Base-by-base conservation (phyloP, 352 stramenopile genomes). In the Globisporangium barbulae region DNA sequence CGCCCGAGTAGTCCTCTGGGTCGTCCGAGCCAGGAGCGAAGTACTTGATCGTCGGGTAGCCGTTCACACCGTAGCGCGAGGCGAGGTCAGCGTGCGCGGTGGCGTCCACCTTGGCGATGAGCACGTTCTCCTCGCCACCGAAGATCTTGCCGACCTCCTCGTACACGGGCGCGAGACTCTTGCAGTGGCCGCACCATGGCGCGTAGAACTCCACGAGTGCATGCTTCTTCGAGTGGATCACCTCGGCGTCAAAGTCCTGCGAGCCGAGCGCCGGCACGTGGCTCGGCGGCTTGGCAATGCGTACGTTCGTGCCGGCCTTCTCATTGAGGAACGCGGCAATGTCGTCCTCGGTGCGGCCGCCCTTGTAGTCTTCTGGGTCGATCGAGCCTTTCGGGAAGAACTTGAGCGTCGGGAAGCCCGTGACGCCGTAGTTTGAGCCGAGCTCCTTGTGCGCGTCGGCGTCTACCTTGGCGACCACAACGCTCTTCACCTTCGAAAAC, bases 131-230 rank as follows among this genome's bases (percentile, higher is more conserved):
- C 53, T 94, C 88, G 15, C 84, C 82, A 44, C 76, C 72, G 62
- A 81, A 94, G 45, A 94, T 81, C 54, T 80, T 83, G 35, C 60
- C 85, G 58, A 96, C 81, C 45, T 93, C 78, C 61, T 97, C 88
- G 81, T 95, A 98, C 30, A 82, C 90, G 3, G 93, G 93, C 8
- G 88, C 85, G 39, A 98, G 73, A 48, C 66, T 74, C 83, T 98
- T 97, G 88, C 93, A 98, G 84, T 98, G 93, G 54, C 93, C 93
- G 66, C 91, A 98, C 91, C 92, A 98, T 30, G 93, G 93, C 33
- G 93, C 93, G 72, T 97, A 97, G 72, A 98, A 98, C 71, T 98
- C 91, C 8, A 98, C 92, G 37, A 98, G 70, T 53, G 74, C 74
- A 73, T 96, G 85, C 69, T 94, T 93, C 65, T 90, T 90, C 10